These are phyloP conservation scores for Parsonsia alboflavescens DNA, from an alignment of 257 asterid genomes.

Conservation along the genomic window DNA sequence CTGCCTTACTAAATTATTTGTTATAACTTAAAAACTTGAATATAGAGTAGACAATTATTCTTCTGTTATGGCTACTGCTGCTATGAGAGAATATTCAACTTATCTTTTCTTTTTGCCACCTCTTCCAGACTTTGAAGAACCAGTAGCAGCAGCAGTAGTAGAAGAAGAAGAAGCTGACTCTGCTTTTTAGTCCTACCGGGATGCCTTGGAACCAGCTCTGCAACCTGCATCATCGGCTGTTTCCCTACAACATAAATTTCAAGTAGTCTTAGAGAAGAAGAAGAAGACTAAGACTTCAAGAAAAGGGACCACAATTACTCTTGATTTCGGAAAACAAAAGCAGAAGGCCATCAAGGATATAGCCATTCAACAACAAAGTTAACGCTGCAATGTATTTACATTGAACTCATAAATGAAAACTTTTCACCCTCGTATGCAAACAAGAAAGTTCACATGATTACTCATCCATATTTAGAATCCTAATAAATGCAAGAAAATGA, in stretches of 20 bases:
- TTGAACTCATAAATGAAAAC: too few species aligned
- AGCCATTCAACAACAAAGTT: too few species aligned
- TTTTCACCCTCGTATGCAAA: too few species aligned
- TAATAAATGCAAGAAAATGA: too few species aligned
- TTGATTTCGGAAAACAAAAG: not conserved
- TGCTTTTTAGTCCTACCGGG: conserved; percentile 87
- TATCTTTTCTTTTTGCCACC: conserved; percentile 85
- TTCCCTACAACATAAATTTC: conserved; percentile 48
- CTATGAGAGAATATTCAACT: conserved; percentile 1
- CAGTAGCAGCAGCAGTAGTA: conserved; percentile 54
- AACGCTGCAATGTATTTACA: too few species aligned
- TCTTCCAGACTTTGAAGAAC: conserved; percentile 74
- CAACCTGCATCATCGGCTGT: conserved; percentile 74
- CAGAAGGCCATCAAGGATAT: not conserved
- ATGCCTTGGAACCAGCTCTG: conserved; percentile 88
- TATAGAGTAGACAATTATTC: too few species aligned
- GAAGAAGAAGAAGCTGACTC: conserved; percentile 62
- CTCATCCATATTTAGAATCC: too few species aligned
- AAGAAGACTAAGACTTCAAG: too few species aligned
- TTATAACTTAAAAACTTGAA: too few species aligned
- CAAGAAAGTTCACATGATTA: too few species aligned
- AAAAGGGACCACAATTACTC: too few species aligned
- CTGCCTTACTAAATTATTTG: too few species aligned
- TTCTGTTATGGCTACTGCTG: not conserved
- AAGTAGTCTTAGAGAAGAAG: not conserved